Evolutionary conservation across 345 rosid species (phyloP).

Genomic region (Mercurialis annua): DNA sequence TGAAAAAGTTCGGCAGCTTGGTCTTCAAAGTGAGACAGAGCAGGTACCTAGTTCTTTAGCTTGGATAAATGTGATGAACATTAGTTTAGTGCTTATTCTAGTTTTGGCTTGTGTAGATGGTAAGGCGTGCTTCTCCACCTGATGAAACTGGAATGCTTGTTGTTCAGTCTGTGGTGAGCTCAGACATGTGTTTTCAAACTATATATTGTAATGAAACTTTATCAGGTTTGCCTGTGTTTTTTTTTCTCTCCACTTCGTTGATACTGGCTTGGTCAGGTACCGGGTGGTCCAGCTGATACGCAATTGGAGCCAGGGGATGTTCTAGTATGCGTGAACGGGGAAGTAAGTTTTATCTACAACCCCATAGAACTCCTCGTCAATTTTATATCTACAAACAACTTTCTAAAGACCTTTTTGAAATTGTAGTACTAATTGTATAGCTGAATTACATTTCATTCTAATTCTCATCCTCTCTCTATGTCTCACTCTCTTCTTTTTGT

Average conservation of each 20-base stretch:
- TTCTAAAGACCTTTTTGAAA: not conserved
- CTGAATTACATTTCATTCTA: not conserved
- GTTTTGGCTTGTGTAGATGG: constrained; percentile 43
- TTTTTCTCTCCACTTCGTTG: not conserved
- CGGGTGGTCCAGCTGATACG: constrained; percentile 79
- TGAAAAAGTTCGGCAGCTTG: constrained; percentile 88
- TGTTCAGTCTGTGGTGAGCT: constrained; percentile 65
- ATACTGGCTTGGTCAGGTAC: constrained; percentile 56
- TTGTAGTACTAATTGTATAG: not conserved
- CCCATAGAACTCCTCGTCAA: not conserved
- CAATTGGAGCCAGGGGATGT: constrained; percentile 89
- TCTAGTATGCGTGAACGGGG: constrained; percentile 74
- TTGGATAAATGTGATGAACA: not conserved
- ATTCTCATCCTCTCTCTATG: not conserved
- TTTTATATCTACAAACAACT: not conserved
- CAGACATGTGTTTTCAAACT: not conserved
- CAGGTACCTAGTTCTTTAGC: constrained; percentile 46
- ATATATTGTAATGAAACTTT: not conserved
- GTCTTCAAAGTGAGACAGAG: constrained; percentile 77
- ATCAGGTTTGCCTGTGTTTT: not conserved
- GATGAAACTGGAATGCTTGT: constrained; percentile 74
- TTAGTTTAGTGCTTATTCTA: constrained; percentile 6
- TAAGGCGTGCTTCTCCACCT: constrained; percentile 58
- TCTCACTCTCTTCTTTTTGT: not conserved
- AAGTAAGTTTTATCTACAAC: constrained; percentile 44